Base-by-base conservation (phyloP, 139 green algal genomes). In the Coccomyxa sp. region DNA sequence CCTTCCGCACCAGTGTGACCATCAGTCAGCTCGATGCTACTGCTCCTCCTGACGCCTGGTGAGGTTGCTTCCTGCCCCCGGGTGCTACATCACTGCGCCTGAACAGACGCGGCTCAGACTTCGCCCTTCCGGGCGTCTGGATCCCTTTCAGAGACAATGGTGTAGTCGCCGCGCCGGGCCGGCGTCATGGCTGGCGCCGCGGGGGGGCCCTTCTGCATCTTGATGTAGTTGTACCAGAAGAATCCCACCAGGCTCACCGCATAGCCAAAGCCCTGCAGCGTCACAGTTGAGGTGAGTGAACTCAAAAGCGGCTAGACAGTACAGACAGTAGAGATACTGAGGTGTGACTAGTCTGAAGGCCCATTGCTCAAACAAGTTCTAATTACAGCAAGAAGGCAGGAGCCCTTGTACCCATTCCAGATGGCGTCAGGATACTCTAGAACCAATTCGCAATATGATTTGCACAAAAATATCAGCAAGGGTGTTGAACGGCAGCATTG, bases 191-290 rank as follows among this genome's bases (percentile, higher is more conserved):
- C 38, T 25, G 63, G 63, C 18, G 63, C 63, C 21, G 63, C 63
- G 63, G 38, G 32, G 38, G 76, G 10, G 0, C 13, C 30, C 28
- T 32, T 31, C 28, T 81, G 51, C 88, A 93, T 93, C 86, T 97
- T 97, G 66, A 96, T 90, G 25, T 90, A 85, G 77, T 95, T 93
- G 85, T 95, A 95, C 81, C 87, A 71, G 25, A 89, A 91, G 83
- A 97, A 97, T 9, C 91, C 93, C 0, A 68, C 74, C 0, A 96
- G 80, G 17, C 84, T 91, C 30, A 95, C 15, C 15, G 79, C 63
- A 79, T 96, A 97, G 12, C 94, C 94, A 12, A 90, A 31, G 23
- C 89, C 89, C 87, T 90, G 87, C 79, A 85, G 13, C 45, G 0
- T 45, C 25, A 83, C 13, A 71, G 57, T 10, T 15, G 74, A 1